phyloP scores from a whole-genome alignment of 2,329 filamentous ascomycete genomes.

The Gaeumannomyces sp. region DNA sequence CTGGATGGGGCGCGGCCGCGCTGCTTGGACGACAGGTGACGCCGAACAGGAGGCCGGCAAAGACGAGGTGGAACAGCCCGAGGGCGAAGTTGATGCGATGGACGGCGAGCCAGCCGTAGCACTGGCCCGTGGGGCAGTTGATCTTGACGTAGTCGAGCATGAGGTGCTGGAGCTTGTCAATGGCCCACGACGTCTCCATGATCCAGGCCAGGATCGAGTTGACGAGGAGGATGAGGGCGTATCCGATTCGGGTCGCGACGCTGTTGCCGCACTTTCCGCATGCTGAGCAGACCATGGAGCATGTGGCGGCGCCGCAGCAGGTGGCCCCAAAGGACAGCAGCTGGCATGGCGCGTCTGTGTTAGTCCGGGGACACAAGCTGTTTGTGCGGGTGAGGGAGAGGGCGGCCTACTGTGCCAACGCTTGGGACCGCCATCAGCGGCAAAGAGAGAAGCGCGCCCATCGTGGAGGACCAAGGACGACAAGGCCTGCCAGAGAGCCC shows the following conservation, averaged over 20 bases:
- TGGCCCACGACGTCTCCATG: conserved; percentile 98
- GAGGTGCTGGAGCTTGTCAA: conserved; percentile 88
- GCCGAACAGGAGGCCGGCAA: conserved; percentile 78
- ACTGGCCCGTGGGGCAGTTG: conserved; percentile 82
- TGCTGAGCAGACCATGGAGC: conserved; percentile 89
- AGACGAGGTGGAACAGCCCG: conserved; percentile 83
- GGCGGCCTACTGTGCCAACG: conserved; percentile 66
- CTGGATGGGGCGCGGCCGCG: conserved; percentile 80
- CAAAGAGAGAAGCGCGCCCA: conserved; percentile 88
- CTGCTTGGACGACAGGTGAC: conserved; percentile 81
- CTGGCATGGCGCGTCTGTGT: conserved; percentile 34
- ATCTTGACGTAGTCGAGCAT: conserved; percentile 96
- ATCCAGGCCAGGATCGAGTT: conserved; percentile 98
- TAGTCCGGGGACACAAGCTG: neutral
- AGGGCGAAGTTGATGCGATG: conserved; percentile 98
- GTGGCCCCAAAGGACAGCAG: conserved; percentile 74
- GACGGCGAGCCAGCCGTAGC: conserved; percentile 92
- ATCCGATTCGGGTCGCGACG: conserved; percentile 94
- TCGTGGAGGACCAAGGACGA: conserved; percentile 30
- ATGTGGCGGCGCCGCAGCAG: conserved; percentile 94
- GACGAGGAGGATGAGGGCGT: conserved; percentile 86
- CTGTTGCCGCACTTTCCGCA: conserved; percentile 98
- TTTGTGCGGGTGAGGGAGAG: neutral
- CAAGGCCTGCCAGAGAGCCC: too few relatives aligned
- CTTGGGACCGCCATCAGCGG: conserved; percentile 86